Evolutionary conservation across 164 flowering plant species (phyloP).

Genomic region (Vitis amurensis): DNA sequence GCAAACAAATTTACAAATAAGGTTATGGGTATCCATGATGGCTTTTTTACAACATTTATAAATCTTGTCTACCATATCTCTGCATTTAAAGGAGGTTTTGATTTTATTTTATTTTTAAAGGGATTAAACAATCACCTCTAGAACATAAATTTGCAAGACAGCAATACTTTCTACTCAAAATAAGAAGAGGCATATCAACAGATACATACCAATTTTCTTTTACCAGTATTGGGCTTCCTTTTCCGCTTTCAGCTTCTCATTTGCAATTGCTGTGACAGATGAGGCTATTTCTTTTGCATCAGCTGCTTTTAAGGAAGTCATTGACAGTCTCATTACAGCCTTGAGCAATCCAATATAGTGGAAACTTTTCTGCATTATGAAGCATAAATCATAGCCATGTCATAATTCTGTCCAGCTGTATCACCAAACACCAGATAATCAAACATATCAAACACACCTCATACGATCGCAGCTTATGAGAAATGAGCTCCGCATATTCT

Average conservation of each 20-base stretch:
- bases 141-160: too few relatives aligned
- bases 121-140: too few relatives aligned
- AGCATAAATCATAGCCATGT: background rate
- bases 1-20: too few relatives aligned
- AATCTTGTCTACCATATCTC: too few relatives aligned
- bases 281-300: constrained; percentile 96
- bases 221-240: constrained; percentile 90
- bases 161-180: background rate
- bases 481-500: constrained; percentile 88
- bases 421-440: background rate
- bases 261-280: constrained; percentile 85
- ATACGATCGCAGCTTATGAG: constrained; percentile 71
- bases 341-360: constrained; percentile 83
- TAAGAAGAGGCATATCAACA: background rate
- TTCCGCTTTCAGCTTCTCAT: constrained; percentile 92
- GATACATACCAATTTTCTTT: constrained; percentile 74
- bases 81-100: too few relatives aligned
- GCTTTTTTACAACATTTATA: too few relatives aligned
- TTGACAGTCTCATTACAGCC: constrained; percentile 83
- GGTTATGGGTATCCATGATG: too few relatives aligned
- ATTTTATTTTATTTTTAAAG: too few relatives aligned
- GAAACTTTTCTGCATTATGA: constrained; percentile 76
- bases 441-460: constrained; percentile 51
- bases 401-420: background rate
- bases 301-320: constrained; percentile 74